Conservation (phyloP, 2,329 filamentous ascomycete species). For the Neofusicoccum cordaticola region DNA sequence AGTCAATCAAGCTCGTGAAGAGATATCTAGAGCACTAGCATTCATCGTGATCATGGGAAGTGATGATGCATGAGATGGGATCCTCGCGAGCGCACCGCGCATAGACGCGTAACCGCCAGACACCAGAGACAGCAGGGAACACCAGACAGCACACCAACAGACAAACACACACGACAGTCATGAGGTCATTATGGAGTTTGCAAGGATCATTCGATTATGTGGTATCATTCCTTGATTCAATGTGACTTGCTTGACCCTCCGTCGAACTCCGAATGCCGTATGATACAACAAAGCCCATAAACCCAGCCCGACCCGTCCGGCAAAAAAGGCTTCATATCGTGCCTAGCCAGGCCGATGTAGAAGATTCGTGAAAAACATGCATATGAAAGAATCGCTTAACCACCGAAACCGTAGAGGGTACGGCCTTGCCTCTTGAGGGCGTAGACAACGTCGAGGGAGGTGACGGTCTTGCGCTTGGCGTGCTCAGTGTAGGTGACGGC, state of each 20-base stretch:
- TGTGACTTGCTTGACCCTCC: constrained; percentile 16
- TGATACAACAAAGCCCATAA: constrained; percentile 18
- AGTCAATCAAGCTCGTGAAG: no score
- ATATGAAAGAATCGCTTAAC: constrained; percentile 54
- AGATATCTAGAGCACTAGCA: no score
- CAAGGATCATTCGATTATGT: constrained; percentile 15
- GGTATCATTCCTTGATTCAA: constrained; percentile 17
- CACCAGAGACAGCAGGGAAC: no score
- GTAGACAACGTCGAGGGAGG: constrained; percentile 63
- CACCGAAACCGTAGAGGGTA: constrained; percentile 84
- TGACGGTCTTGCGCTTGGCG: constrained; percentile 79
- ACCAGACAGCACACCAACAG: no score
- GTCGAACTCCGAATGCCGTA: constrained; percentile 17
- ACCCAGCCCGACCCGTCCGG: constrained; percentile 15
- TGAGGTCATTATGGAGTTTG: neutral
- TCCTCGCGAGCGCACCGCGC: no score
- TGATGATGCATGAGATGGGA: no score
- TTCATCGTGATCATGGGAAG: no score
- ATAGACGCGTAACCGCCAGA: no score
- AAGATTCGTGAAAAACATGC: constrained; percentile 18
- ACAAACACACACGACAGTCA: no score
- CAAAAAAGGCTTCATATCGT: constrained; percentile 12
- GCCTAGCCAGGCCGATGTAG: constrained; percentile 17
- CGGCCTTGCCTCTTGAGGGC: constrained; percentile 65
- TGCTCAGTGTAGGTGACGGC: constrained; percentile 77